These are phyloP conservation scores for Ilex asprella DNA, from an alignment of 257 asterid species.

Conservation along the genomic window DNA sequence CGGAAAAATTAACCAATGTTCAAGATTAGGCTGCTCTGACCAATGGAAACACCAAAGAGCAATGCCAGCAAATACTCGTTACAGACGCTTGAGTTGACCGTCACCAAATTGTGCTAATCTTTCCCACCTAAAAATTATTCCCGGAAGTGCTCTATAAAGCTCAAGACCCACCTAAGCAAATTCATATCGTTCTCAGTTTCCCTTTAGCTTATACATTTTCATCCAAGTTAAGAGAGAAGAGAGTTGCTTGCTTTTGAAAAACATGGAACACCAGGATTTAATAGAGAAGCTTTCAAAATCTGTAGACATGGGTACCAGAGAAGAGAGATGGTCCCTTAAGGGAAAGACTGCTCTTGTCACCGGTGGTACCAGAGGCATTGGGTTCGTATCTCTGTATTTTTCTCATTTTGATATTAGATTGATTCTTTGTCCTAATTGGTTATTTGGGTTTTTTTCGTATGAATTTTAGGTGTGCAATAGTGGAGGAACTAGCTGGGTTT, in stretches of 20 bases:
- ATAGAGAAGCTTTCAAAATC: neutral
- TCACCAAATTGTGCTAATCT: too few species aligned
- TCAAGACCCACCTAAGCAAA: too few species aligned
- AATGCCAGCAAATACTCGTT: too few species aligned
- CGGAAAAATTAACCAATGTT: too few species aligned
- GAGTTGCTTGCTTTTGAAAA: neutral
- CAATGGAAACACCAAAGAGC: too few species aligned
- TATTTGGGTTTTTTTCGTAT: neutral
- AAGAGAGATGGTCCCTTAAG: slow-evolving; percentile 16
- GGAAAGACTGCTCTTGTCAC: slow-evolving; percentile 20
- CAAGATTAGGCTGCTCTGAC: too few species aligned
- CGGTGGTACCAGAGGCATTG: slow-evolving; percentile 22
- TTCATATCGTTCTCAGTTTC: neutral
- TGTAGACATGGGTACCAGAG: neutral
- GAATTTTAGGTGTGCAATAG: slow-evolving; percentile 12
- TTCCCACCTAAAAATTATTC: too few species aligned
- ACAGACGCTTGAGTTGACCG: too few species aligned
- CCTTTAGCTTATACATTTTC: too few species aligned
- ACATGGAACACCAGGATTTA: neutral
- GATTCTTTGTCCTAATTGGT: neutral
- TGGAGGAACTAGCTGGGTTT: slow-evolving; percentile 22
- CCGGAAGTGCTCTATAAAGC: too few species aligned
- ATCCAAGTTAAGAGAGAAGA: neutral
- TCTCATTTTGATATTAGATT: neutral
- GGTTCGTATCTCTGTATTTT: neutral